Base-by-base conservation (phyloP, 164 flowering plant genomes). In the Stephania japonica region DNA sequence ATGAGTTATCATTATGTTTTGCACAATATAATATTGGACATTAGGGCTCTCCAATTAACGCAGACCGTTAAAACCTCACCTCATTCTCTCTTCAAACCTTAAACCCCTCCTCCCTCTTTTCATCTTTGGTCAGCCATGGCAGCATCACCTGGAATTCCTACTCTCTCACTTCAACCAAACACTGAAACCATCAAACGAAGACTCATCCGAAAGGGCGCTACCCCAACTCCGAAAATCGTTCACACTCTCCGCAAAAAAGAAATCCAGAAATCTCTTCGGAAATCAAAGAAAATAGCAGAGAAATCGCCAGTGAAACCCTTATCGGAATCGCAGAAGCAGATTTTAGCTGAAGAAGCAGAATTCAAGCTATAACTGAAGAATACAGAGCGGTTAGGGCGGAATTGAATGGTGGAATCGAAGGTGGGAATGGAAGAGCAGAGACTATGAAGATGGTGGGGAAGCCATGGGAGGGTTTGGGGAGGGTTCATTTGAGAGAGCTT, bases 221-320 rank as follows among this genome's bases (percentile, higher is more conserved):
- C 72, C 62, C 98, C 98, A 11, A 93, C 98, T 19, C 97, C 97
- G 81, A 95, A 87, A 84, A 91, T 91, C 80, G 64, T 90, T 79
- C 95, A 85, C 83, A 83, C 83, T n/a, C 83, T 95, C 78, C 91
- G 91, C 73, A 90, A 89, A 79, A 93, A 91, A 78, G 83, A 93
- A 73, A 75, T 86, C 75, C 98, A 89, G 68, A 95, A 93, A 76
- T 78, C 81, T 77, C 75, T 80, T 44, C 91, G 94, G 71, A 83
- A 81, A 50, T 77, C 82, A 24, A 85, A 85, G 66, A 80, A 77
- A 73, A 70, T 76, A 19, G 79, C 82, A 72, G 73, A 79, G 24
- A 75, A 77, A 63, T 24, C 73, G 70, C 79, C 70, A 42, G 77
- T 80, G 10, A 68, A 47, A 21, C 85, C 86, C n/a, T 81, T 83